A percentile compares a stretch with the other conserved stretches of the same genome.
Evolutionary conservation across 2,329 filamentous ascomycete genomes (phyloP).

Genomic region (Beauveria bassiana): DNA sequence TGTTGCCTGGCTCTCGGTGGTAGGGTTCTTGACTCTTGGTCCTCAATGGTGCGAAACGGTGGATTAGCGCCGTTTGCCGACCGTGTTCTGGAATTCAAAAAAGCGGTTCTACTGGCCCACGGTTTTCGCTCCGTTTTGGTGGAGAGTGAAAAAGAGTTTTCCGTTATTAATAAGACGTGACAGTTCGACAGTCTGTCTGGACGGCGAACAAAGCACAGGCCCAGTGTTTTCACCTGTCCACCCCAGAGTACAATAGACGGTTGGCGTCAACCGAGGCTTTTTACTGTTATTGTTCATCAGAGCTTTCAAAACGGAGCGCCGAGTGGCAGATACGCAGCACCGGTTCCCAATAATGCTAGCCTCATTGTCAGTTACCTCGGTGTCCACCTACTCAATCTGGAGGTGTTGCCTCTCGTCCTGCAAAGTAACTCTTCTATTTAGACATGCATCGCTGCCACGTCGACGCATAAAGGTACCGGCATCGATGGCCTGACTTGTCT

Average conservation of each 20-base stretch:
- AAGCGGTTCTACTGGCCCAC: slow-evolving; percentile 4
- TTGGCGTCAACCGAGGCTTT: not conserved
- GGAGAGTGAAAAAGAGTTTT: slow-evolving; percentile 6
- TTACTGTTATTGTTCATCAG: not conserved
- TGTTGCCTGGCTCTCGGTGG: no score
- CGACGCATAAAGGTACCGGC: not conserved
- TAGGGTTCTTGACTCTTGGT: not conserved
- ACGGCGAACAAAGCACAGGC: not conserved
- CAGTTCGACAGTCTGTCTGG: not conserved
- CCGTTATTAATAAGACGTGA: not conserved
- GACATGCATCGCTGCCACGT: not conserved
- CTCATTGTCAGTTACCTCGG: not conserved
- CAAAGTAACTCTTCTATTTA: not conserved
- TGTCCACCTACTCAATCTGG: not conserved
- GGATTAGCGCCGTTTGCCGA: slow-evolving; percentile 6
- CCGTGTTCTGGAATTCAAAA: slow-evolving; percentile 8
- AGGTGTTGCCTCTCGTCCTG: not conserved
- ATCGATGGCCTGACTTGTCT: not conserved
- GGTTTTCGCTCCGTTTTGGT: slow-evolving; percentile 5
- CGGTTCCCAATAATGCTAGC: not conserved
- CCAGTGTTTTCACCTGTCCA: not conserved
- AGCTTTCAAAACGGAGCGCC: slow-evolving; percentile 1
- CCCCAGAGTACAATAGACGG: not conserved
- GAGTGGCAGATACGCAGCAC: not conserved
- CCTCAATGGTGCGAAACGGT: slow-evolving; percentile 3